Base-by-base conservation (phyloP, 768 basidiomycete species). In the Mycena alexandri region DNA sequence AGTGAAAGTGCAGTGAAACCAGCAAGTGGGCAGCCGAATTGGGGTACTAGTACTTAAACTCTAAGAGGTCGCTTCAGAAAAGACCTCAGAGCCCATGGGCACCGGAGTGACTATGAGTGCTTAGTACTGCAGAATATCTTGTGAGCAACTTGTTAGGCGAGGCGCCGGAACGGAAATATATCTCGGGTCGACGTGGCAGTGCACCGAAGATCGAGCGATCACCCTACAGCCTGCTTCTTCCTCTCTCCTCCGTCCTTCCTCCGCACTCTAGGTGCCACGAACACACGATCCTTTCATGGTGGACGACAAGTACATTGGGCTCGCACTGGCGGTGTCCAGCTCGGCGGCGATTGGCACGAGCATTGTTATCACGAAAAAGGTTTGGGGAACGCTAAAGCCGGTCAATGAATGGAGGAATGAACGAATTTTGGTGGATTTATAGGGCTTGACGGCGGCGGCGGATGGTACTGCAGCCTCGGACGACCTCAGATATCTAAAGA, bases 361-460 rank as follows among this genome's bases (percentile, higher is more conserved):
- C 79, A 98, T 96, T 78, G 98, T 99, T 76, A 97, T 99, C 77
- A 99, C 97, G 19, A 99, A 99, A 88, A 99, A 98, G 92, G 97
- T 38, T 38, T 38, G 38, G 38, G 5, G 38, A 80, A 52, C 10
- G 38, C 38, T 38, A 2, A 38, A 38, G 38, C 38, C 11, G 38
- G 38, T 11, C 38, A 29, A 29, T 3, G 29, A 29, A 29, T 6
- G 29, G 6, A 38, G 38, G 38, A 38, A 38, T 38, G 38, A 38
- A 38, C n/a, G n/a, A n/a, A n/a, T n/a, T n/a, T n/a, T n/a, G n/a
- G n/a, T 38, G 38, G 38, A 38, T 38, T 29, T 12, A 38, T 7
- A 63, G 96, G 97, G 96, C 22, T 81, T 98, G 24, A 98, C 93
- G 70, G 94, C 95, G 73, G 93, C 96, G 43, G 89, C 89, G 3